Conservation (phyloP, 2,329 filamentous ascomycete species). For the Apiospora phragmitis region DNA sequence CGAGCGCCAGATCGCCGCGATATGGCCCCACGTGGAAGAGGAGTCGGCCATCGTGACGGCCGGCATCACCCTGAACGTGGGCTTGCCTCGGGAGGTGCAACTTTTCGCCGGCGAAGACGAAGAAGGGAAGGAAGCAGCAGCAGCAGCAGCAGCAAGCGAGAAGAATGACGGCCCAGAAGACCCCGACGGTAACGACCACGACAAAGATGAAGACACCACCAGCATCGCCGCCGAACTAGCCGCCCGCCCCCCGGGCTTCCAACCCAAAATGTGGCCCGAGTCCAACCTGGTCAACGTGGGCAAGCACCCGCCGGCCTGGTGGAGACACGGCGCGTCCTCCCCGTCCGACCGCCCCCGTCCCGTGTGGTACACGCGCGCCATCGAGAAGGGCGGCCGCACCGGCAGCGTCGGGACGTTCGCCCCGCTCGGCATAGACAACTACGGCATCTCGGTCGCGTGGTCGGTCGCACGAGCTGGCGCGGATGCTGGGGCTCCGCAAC, state of each 20-base stretch:
- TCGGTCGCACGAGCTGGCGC: slow-evolving; percentile 9
- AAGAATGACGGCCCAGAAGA: neutral
- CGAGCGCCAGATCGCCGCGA: neutral
- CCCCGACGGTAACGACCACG: neutral
- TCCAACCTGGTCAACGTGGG: neutral
- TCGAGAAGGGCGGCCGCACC: neutral
- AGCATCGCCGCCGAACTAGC: slow-evolving; percentile 4
- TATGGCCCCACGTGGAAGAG: neutral
- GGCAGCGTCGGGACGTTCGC: neutral
- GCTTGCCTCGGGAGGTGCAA: neutral
- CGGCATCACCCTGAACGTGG: slow-evolving; percentile 3
- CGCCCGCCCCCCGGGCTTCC: neutral
- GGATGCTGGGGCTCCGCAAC: neutral
- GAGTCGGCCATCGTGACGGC: neutral
- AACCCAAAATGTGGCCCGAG: neutral
- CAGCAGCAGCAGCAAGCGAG: neutral
- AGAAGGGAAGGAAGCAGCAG: neutral
- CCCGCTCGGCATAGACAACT: slow-evolving; percentile 12
- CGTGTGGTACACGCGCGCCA: slow-evolving; percentile 5
- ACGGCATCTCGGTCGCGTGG: slow-evolving; percentile 5
- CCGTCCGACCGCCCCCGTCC: neutral
- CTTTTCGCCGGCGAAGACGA: neutral
- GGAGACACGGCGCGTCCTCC: neutral
- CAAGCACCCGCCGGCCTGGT: neutral
- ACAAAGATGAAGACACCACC: neutral